Evolutionary conservation across 73 alveolate species (phyloP).

Genomic region (Effrenium voratum): DNA sequence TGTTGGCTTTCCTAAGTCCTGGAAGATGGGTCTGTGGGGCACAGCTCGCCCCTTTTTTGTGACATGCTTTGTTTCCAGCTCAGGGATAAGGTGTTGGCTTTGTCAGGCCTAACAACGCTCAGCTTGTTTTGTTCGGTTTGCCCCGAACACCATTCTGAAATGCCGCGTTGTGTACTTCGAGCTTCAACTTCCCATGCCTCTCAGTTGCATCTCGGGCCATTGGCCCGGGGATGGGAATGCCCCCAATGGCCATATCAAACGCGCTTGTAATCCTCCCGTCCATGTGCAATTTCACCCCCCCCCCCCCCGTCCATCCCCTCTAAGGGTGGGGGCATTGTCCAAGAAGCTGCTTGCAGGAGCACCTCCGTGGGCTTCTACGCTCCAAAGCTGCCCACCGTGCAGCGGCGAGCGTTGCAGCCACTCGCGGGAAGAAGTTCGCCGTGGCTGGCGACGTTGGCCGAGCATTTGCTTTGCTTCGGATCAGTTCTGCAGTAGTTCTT

Average conservation of each 20-base stretch:
- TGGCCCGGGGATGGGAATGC: not conserved
- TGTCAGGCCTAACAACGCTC: too few species aligned
- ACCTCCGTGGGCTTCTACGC: conserved; percentile 40
- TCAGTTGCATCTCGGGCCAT: too few species aligned
- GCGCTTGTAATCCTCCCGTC: not conserved
- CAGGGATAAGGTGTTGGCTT: too few species aligned
- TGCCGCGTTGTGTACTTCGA: not conserved
- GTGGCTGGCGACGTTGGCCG: not conserved
- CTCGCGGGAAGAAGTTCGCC: not conserved
- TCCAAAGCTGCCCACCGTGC: not conserved
- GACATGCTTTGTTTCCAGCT: too few species aligned
- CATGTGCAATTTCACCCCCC: not conserved
- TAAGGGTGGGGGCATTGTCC: not conserved
- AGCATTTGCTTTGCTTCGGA: not conserved
- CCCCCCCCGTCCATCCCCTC: not conserved
- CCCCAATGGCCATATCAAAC: not conserved
- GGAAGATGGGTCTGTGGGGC: too few species aligned
- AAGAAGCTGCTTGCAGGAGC: not conserved
- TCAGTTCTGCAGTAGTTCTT: not conserved
- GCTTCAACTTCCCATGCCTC: too few species aligned
- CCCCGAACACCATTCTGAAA: too few species aligned
- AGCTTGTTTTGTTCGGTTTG: too few species aligned
- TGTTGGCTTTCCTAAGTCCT: too few species aligned
- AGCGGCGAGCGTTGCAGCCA: conserved; percentile 4
- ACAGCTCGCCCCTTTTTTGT: too few species aligned